Evolutionary conservation across 192 early-diverging fungal genomes (phyloP).

Genomic region (Linnemannia zychae): DNA sequence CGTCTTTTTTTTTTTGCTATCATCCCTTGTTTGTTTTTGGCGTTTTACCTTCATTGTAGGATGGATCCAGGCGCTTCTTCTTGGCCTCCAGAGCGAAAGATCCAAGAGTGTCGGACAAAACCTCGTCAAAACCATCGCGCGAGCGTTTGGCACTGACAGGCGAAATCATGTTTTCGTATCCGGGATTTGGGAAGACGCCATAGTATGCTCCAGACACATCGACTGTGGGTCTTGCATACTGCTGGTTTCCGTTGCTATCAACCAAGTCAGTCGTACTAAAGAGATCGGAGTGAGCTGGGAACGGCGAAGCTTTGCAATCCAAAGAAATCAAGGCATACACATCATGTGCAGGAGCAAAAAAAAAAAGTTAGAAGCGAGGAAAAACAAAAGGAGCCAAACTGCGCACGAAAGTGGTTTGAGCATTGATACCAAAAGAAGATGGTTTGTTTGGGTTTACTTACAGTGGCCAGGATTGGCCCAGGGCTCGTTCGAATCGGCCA

Average conservation of each 20-base stretch:
- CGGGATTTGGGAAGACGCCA: conserved; percentile 16
- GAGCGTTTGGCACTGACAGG: conserved; percentile 42
- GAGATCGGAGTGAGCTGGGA: conserved; percentile 42
- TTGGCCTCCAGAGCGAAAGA: conserved; percentile 53
- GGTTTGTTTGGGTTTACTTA: conserved; percentile 16
- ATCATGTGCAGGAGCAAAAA: neutral
- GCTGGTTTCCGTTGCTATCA: conserved; percentile 8
- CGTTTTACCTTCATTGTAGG: conserved; percentile 54
- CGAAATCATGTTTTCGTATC: conserved; percentile 32
- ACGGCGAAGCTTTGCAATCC: conserved; percentile 41
- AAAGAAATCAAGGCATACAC: no score
- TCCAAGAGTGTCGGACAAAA: conserved; percentile 51
- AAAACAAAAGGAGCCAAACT: conserved; percentile 1
- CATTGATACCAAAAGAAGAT: neutral
- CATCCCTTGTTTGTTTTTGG: neutral
- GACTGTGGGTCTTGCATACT: conserved; percentile 18
- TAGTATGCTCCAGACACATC: conserved; percentile 44
- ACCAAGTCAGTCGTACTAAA: conserved; percentile 28
- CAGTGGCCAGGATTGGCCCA: conserved; percentile 47
- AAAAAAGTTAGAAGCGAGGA: neutral
- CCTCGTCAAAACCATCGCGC: conserved; percentile 41
- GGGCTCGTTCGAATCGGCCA: conserved; percentile 35
- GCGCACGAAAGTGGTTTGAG: neutral
- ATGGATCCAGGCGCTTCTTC: conserved; percentile 53
- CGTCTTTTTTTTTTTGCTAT: conserved; percentile 5